These are phyloP conservation scores for Penicillium sp. DNA, from an alignment of 2,329 filamentous ascomycete genomes.

Conservation along the genomic window DNA sequence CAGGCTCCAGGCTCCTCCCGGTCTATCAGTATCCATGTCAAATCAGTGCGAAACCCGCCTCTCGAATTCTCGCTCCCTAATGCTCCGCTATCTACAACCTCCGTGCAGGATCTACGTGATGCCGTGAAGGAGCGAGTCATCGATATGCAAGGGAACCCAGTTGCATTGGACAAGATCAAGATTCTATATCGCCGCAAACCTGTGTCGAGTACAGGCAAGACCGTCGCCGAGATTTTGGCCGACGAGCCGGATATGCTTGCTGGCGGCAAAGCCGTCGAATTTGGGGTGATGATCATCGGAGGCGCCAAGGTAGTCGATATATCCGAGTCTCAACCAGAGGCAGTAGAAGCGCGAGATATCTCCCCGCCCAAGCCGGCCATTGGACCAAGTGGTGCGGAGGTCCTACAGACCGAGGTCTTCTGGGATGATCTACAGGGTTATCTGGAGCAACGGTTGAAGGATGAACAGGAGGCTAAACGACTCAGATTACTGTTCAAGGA, in stretches of 20 bases:
- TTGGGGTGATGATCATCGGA: constrained; percentile 84
- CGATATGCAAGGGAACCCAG: constrained; percentile 41
- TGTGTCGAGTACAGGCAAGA: constrained; percentile 69
- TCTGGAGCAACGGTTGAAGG: constrained; percentile 72
- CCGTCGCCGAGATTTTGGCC: constrained; percentile 67
- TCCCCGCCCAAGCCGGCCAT: constrained; percentile 44
- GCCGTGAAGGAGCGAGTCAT: constrained; percentile 62
- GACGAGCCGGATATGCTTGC: constrained; percentile 48
- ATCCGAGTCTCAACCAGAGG: constrained; percentile 30
- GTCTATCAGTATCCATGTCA: constrained; percentile 36
- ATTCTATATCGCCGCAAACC: constrained; percentile 86
- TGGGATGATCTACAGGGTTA: constrained; percentile 84
- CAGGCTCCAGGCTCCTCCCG: constrained; percentile 41
- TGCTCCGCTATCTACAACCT: constrained; percentile 64
- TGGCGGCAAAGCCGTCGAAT: constrained; percentile 59
- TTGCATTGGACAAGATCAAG: constrained; percentile 71
- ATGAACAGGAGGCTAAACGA: constrained; percentile 63
- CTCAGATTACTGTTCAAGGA: constrained; percentile 66
- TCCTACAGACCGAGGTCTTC: constrained; percentile 70
- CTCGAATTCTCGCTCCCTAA: constrained; percentile 64
- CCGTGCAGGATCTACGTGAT: constrained; percentile 74
- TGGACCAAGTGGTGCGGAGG: constrained; percentile 56
- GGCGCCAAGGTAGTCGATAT: constrained; percentile 55
- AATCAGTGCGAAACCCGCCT: constrained; percentile 67
- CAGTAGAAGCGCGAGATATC: constrained; percentile 28